Conservation (phyloP, 2,329 filamentous ascomycete genomes). For the Sclerotinia spermophila region DNA sequence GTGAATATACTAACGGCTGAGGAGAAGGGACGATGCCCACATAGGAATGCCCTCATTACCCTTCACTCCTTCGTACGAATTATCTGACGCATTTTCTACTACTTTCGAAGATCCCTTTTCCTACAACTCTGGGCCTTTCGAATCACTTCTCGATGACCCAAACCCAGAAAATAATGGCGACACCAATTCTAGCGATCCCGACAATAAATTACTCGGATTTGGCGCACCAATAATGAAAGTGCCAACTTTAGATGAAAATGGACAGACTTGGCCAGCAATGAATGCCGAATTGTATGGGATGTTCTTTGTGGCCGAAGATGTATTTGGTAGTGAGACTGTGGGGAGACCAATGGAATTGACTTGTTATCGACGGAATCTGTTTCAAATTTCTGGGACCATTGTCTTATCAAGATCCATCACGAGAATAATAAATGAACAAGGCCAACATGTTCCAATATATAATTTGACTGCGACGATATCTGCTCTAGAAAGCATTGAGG, state of each 20-base stretch:
- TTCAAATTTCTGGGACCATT: constrained; percentile 88
- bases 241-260: constrained; percentile 62
- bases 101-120: constrained; percentile 66
- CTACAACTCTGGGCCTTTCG: constrained; percentile 45
- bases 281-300: constrained; percentile 78
- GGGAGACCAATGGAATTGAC: constrained; percentile 76
- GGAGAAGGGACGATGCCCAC: constrained; percentile 16
- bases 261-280: constrained; percentile 62
- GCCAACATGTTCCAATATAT: constrained; percentile 71
- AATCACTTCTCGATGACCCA: constrained; percentile 40
- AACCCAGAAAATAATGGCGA: constrained; percentile 23
- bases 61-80: constrained; percentile 58
- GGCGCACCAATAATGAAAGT: constrained; percentile 58
- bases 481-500: constrained; percentile 87
- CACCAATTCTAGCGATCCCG: constrained; percentile 44
- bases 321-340: constrained; percentile 51
- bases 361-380: constrained; percentile 91
- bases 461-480: constrained; percentile 79
- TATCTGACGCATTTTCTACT: constrained; percentile 56
- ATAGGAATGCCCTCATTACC: constrained; percentile 42
- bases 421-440: constrained; percentile 72
- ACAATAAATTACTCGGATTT: constrained; percentile 73
- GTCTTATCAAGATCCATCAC: constrained; percentile 70
- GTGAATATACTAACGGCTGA: constrained; percentile 6
- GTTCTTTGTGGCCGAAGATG: constrained; percentile 80